Evolutionary conservation across 768 basidiomycete species (phyloP), one percentile per base, ranked within the genome.

Genomic region (Tremella fuciformis): DNA sequence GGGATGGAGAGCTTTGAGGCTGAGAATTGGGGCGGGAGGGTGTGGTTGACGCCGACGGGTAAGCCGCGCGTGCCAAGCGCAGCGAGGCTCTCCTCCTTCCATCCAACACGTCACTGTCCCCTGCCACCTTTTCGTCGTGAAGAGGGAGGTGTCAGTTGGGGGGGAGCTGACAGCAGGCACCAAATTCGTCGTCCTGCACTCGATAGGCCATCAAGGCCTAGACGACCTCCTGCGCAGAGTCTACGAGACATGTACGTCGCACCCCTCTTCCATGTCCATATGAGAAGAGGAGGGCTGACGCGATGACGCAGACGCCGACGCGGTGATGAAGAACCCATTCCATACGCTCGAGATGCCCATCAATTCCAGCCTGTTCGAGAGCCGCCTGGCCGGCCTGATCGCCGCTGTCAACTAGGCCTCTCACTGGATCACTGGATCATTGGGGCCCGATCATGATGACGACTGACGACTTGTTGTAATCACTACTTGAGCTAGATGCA

Each of bases 311-410:
- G 75, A 97, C 75, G 83, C 93, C 0, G 96, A 98, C 72, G 85
- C 88, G 1, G 92, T 92, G 55, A 94, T 97, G 90, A 97, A 98
- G 81, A 97, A 97, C 72, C 96, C 96, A 0, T 99, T 99, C 78
- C 91, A 98, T 77, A 94, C 91, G 4, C 89, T 88, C n/a, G 96
- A 98, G 76, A 99, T 98, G 94, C 96, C 96, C 1, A 92, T 98
- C 64, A 84, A 96, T 48, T 91, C 82, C 44, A 89, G 91, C 66
- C 85, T 84, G 16, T 98, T 98, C 71, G 94, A 98, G 70, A 78
- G 42, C 2, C 73, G 71, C 60, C 66, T 81, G 53, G 60, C 66
- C 16, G 60, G 53, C 1, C 64, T 79, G 16, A 75, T 79, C 62
- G 60, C 58, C 2, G 61, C 59, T 26, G 64, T 66, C 40, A 73